Evolutionary conservation across 495 filamentous ascomycete genomes (phyloP).

Genomic region (Annulohypoxylon maeteangense): DNA sequence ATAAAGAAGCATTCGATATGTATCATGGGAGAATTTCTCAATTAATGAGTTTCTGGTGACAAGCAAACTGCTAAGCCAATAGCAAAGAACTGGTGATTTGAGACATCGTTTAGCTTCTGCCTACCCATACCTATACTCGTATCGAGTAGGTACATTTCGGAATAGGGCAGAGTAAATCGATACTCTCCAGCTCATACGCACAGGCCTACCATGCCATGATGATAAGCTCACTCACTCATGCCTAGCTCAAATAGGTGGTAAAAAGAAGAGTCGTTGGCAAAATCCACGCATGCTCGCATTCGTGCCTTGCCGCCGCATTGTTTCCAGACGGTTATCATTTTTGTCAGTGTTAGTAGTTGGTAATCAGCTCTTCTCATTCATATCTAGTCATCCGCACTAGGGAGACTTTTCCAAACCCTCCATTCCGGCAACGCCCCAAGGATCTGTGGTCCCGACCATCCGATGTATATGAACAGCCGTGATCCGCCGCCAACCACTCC

Average conservation of each 20-base stretch:
- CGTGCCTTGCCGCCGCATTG: conserved; percentile 1
- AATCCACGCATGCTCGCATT: neutral
- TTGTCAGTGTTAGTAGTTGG: conserved; percentile 7
- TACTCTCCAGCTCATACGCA: conserved; percentile 1
- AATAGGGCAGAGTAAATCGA: neutral
- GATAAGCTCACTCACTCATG: neutral
- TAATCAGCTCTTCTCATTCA: neutral
- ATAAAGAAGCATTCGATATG: neutral
- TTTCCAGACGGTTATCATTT: conserved; percentile 8
- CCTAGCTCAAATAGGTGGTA: neutral
- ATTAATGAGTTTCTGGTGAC: conserved; percentile 32
- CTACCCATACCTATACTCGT: neutral
- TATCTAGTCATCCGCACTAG: conserved; percentile 17
- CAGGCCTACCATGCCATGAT: neutral
- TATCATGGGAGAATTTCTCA: conserved; percentile 28
- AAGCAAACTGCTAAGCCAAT: conserved; percentile 15
- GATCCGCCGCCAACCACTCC: conserved; percentile 17
- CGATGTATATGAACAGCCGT: conserved; percentile 25
- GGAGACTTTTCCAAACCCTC: conserved; percentile 29
- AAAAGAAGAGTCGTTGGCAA: neutral
- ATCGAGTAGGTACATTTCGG: neutral
- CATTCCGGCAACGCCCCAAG: conserved; percentile 36
- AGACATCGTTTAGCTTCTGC: conserved; percentile 6
- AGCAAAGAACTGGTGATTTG: conserved; percentile 34
- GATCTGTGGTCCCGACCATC: conserved; percentile 19